phyloP scores from a whole-genome alignment of 2,329 filamentous ascomycete genomes.

The Hypoxylon sp. region DNA sequence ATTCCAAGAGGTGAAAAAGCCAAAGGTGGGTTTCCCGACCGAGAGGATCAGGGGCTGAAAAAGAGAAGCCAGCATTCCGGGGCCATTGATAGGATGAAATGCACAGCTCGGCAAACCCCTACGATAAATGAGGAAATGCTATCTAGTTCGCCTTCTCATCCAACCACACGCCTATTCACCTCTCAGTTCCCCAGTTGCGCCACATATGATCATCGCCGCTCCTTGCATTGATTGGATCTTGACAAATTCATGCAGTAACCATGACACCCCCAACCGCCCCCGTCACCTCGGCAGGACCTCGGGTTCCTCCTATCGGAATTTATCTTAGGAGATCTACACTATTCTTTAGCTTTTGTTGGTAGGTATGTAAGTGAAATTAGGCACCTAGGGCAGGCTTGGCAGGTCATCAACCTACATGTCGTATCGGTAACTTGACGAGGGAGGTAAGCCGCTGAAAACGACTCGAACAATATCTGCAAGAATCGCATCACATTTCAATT shows the following conservation, averaged over 20 bases:
- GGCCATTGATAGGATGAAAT: constrained; percentile 33
- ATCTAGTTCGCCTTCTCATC: constrained; percentile 14
- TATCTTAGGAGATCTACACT: constrained; percentile 33
- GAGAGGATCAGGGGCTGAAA: constrained; percentile 21
- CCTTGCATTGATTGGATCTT: constrained; percentile 36
- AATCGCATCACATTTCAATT: constrained; percentile 31
- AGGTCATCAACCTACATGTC: constrained; percentile 15
- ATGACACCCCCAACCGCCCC: constrained; percentile 1
- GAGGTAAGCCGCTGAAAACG: constrained; percentile 11
- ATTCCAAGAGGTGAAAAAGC: constrained; percentile 17
- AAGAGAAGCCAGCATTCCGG: constrained; percentile 13
- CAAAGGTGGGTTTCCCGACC: constrained; percentile 20
- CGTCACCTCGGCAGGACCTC: constrained; percentile 23
- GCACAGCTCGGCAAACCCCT: constrained; percentile 19
- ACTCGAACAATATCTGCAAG: constrained; percentile 11
- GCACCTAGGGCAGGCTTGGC: not conserved
- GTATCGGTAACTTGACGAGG: constrained; percentile 33
- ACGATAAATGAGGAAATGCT: constrained; percentile 31
- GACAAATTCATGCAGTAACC: constrained; percentile 26
- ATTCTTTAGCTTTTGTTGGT: constrained; percentile 13
- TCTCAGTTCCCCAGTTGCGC: constrained; percentile 29
- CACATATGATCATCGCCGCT: constrained; percentile 28
- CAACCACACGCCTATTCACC: constrained; percentile 23
- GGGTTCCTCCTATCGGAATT: constrained; percentile 31
- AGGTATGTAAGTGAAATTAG: constrained; percentile 20